Percentiles rank a stretch among this genome's conserved stretches.
These are phyloP conservation scores for Serendipita sp. DNA, from an alignment of 1,284 basidiomycete genomes.

Conservation along the genomic window DNA sequence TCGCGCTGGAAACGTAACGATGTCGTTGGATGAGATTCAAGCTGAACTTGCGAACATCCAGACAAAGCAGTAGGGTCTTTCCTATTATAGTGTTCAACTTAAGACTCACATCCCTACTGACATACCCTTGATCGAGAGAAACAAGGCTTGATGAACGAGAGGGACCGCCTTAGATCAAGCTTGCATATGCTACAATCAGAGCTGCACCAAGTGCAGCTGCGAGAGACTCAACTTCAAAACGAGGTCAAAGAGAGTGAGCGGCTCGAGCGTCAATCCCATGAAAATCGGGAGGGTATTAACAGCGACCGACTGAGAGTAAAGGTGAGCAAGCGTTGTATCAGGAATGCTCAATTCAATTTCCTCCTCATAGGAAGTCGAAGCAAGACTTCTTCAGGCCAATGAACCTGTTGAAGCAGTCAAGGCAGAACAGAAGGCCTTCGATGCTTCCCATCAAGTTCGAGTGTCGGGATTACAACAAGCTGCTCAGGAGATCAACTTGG, in stretches of 20 bases:
- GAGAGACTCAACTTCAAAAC: conserved; percentile 44
- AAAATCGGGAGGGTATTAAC: conserved; percentile 42
- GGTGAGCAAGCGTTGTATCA: conserved; percentile 22
- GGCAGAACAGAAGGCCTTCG: conserved; percentile 39
- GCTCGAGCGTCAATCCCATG: conserved; percentile 35
- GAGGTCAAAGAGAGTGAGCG: conserved; percentile 49
- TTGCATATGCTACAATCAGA: conserved; percentile 18
- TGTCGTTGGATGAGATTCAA: conserved; percentile 77
- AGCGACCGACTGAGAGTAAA: conserved; percentile 32
- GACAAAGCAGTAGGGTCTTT: conserved; percentile 47
- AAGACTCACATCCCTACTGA: conserved; percentile 27
- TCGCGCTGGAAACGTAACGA: conserved; percentile 28
- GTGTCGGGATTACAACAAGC: conserved; percentile 37
- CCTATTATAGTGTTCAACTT: background rate
- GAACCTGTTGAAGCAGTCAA: conserved; percentile 57
- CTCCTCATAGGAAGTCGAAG: conserved; percentile 44
- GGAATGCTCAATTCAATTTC: conserved; percentile 12
- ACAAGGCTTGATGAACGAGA: conserved; percentile 42
- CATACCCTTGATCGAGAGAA: conserved; percentile 58
- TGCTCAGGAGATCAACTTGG: conserved; percentile 53
- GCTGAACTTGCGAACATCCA: conserved; percentile 50
- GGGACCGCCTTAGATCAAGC: conserved; percentile 54
- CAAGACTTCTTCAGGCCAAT: conserved; percentile 44
- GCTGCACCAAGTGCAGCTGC: conserved; percentile 46
- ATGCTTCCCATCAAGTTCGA: conserved; percentile 37